These are phyloP conservation scores for Avena insularis DNA, from an alignment of 176 grass and related monocot genomes.

Conservation along the genomic window DNA sequence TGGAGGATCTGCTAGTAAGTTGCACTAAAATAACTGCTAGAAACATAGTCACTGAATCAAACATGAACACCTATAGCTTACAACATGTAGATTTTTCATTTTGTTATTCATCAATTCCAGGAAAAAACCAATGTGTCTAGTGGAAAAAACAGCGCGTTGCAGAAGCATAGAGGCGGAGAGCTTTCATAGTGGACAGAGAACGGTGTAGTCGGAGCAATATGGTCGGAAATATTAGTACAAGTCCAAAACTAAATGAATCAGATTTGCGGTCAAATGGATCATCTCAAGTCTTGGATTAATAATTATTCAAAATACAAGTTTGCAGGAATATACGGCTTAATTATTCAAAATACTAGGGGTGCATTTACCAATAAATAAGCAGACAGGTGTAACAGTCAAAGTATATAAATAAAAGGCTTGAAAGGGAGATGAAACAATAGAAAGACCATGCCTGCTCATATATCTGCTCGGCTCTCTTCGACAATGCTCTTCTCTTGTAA, in stretches of 20 bases:
- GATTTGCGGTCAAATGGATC: background rate
- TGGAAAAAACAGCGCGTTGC: background rate
- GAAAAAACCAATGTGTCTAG: background rate
- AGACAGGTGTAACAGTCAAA: slow-evolving; percentile 2
- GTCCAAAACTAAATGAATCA: background rate
- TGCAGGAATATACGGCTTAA: background rate
- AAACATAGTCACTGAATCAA: background rate
- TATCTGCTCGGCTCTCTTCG: slow-evolving; percentile 42
- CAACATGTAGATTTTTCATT: background rate
- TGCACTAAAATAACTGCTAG: background rate
- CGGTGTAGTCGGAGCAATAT: background rate
- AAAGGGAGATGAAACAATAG: background rate
- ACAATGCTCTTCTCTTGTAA: slow-evolving; percentile 47
- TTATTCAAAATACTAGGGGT: background rate
- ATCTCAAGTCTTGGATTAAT: background rate
- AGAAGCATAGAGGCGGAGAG: background rate
- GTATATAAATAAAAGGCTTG: background rate
- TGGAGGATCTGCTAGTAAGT: slow-evolving; percentile 5
- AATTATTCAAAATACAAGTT: background rate
- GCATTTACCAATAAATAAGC: background rate
- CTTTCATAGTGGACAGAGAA: background rate
- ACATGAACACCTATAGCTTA: background rate
- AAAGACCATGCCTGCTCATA: slow-evolving; percentile 65
- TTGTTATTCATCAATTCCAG: background rate
- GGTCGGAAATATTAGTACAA: background rate